Percentiles rank a stretch among this genome's conserved stretches.
Conservation (phyloP, 148 eudicot species). For the Rhododendron kiyosumense region DNA sequence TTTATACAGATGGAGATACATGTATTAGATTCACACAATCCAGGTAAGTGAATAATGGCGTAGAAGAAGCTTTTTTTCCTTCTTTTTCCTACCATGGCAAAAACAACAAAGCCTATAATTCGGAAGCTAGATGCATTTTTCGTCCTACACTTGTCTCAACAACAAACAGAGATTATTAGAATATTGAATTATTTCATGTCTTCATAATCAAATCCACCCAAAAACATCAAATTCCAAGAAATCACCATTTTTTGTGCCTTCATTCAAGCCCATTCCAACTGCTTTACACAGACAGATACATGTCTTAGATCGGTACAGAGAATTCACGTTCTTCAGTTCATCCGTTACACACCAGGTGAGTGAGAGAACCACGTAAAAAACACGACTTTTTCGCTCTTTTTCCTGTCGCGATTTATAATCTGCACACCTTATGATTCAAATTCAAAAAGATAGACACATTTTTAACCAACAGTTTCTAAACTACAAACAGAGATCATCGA, state of each 20-base stretch:
- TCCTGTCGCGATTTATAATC: not conserved
- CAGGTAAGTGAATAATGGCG: too few species aligned
- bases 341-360: not conserved
- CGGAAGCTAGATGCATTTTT: too few species aligned
- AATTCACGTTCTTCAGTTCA: not conserved
- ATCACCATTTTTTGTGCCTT: not conserved
- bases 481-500: not conserved
- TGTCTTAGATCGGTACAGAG: not conserved
- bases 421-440: not conserved
- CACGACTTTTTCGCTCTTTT: not conserved
- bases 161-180: too few species aligned
- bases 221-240: not conserved
- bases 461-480: not conserved
- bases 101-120: too few species aligned
- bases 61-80: too few species aligned
- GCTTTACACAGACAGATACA: not conserved
- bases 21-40: not conserved
- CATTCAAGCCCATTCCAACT: not conserved
- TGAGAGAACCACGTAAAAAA: not conserved
- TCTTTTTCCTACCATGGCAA: too few species aligned
- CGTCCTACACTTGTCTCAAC: too few species aligned
- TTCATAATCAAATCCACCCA: not conserved
- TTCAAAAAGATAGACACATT: not conserved
- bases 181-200: too few species aligned
- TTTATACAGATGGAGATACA: not conserved